Evolutionary conservation across 345 rosid genomes (phyloP), one percentile per base, ranked within the genome.

Genomic region (Citrus mangshanensis): DNA sequence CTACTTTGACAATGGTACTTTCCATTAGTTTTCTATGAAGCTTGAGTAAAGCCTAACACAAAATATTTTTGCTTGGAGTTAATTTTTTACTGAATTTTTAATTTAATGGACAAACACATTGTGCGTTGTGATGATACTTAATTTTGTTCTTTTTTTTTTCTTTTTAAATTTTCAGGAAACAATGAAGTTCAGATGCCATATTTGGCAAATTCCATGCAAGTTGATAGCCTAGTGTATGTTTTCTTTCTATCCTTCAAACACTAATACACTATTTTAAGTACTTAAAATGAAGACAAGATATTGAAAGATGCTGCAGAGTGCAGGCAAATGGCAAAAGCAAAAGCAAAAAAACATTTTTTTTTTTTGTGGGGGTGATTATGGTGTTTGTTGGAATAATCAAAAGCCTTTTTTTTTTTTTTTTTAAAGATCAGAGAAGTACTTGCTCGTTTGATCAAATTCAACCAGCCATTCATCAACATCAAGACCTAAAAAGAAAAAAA

Each of bases 171-270:
- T 72, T 74, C 84, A 90, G 92, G 88, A 71, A 83, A 79, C 72
- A 68, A 80, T 76, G 91, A 86, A 70, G 79, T 75, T 76, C 85
- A 81, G 84, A 73, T 76, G 82, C 82, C 86, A 24, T 80, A 78
- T 68, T 51, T 77, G 70, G 87, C 82, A 9, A 61, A 77, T 49
- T 76, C 84, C 67, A 27, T 75, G 80, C 78, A 75, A 77, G 51
- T 80, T 79, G 89, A 90, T 78, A 74, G 51, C 80, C 79, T 80
- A 61, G 35, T 81, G 91, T 85, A 85, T 67, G 83, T n/a, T 42
- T 54, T 18, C 18, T 46, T 46, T 46, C 51, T 46, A 3, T 46
- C 18, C 51, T 46, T 46, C 51, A 46, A 46, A 12, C 51, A 12
- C 4, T 10, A 46, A 46, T 46, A 13, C 51, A 13, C 5, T 42